Conservation (phyloP, 177 flowering plant species). For the Vitis hybrid region DNA sequence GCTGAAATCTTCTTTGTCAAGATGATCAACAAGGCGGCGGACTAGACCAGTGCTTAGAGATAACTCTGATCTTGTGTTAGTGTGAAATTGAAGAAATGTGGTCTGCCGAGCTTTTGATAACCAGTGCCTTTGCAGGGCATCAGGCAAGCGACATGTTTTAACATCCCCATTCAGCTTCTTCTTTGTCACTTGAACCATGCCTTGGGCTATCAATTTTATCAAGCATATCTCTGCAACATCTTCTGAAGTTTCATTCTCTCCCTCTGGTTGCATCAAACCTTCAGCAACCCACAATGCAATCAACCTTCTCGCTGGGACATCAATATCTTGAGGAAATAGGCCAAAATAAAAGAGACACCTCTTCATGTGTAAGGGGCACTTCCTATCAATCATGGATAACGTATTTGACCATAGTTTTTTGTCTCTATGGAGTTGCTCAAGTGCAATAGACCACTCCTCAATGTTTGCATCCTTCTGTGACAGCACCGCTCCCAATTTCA, state of each 20-base stretch:
- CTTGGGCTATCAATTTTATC: background rate
- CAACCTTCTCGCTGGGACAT: background rate
- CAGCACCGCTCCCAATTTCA: no score
- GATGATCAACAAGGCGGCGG: no score
- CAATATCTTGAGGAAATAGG: background rate
- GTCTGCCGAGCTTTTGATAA: no score
- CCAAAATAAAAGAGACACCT: background rate
- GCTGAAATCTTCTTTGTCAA: no score
- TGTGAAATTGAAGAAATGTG: no score
- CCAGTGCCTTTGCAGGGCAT: background rate
- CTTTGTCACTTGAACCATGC: constrained; percentile 2
- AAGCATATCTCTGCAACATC: background rate
- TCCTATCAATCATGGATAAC: background rate
- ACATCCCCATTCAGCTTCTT: background rate
- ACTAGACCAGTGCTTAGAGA: no score
- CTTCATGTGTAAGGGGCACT: background rate
- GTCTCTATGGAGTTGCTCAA: background rate
- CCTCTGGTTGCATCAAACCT: background rate
- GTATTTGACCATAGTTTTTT: background rate
- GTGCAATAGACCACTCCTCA: no score
- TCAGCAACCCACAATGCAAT: background rate
- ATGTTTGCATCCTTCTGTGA: no score
- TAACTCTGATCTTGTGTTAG: no score
- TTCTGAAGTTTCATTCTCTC: background rate
- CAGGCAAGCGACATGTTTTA: constrained; percentile 2